Evolutionary conservation across 225 moss, liverwort and hornwort species (phyloP), one percentile per base, ranked within the genome.

Genomic region (Sphagnum contortum): DNA sequence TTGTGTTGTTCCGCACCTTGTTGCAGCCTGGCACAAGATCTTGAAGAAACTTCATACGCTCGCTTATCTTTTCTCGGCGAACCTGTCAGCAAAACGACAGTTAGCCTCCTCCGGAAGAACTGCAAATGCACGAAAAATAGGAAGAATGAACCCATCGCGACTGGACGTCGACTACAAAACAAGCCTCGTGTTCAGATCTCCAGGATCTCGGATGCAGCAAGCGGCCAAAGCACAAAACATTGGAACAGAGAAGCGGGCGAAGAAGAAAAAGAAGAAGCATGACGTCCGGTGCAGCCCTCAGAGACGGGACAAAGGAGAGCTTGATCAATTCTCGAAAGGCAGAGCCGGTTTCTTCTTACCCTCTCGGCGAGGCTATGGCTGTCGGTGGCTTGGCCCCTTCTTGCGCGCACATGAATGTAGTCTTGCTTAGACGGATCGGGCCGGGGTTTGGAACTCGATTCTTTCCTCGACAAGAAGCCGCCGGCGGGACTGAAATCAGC

Each of bases 31-130:
- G 80, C 12, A 81, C 80, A 14, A 81, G 69, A 56, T 77, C 80
- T 61, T 81, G 80, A 68, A 81, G 44, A 47, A 51, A 81, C 66
- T 81, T 81, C 80, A 81, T 81, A 6, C 80, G 70, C 73, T 81
- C 80, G 49, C 77, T 81, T 62, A 81, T 81, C 73, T 81, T 81
- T 63, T 81, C 80, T 49, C 80, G 67, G 7, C 80, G 73, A 29
- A 71, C 64, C 70, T 71, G 70, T 29, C 1, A 48, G 48, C 29
- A 52, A 5, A 14, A 54, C 66, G 12, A 12, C 3, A 49, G 12
- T 45, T 29, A 29, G 29, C 29, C 29, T 29, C 29, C 29, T 29
- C 29, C 29, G 29, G 29, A 29, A 29, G 29, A 29, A 29, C 29
- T 29, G 29, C 29, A 29, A 29, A 29, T 29, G 29, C 29, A 29